These are phyloP conservation scores for Acanthamoeba polyphaga DNA, from an alignment of 208 protist genomes.

Conservation along the genomic window DNA sequence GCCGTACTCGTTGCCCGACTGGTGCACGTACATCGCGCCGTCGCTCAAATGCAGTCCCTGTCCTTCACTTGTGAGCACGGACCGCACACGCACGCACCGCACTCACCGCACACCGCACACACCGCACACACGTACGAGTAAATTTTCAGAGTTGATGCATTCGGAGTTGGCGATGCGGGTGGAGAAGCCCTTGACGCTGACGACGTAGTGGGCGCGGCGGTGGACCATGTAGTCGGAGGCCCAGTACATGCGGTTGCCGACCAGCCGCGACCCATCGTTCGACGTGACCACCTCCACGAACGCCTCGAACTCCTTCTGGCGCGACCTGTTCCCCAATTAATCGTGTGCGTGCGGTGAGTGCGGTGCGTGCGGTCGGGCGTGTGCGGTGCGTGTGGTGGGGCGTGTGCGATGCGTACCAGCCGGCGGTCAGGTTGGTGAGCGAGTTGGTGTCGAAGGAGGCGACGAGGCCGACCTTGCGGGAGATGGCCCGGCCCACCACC, in stretches of 20 bases:
- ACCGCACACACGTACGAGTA: not conserved
- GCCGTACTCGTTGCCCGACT: slow-evolving; percentile 40
- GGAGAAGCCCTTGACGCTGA: slow-evolving; percentile 47
- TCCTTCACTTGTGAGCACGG: not conserved
- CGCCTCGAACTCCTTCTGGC: not conserved
- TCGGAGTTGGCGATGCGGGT: slow-evolving; percentile 20
- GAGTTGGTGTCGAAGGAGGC: not conserved
- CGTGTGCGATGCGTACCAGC: not conserved
- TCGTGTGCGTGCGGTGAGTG: not conserved
- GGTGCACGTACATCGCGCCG: slow-evolving; percentile 53
- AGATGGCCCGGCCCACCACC: not conserved
- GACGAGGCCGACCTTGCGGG: not conserved
- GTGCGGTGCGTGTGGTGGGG: not conserved
- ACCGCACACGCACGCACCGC: not conserved
- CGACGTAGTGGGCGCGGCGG: slow-evolving; percentile 5
- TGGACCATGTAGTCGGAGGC: slow-evolving; percentile 27
- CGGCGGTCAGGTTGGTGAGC: not conserved
- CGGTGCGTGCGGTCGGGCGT: not conserved
- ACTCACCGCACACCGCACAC: not conserved
- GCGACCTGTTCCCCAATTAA: not conserved
- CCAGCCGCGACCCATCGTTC: not conserved
- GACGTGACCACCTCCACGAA: not conserved
- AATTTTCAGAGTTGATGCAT: slow-evolving; percentile 17
- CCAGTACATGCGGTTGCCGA: slow-evolving; percentile 52
- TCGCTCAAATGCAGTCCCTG: slow-evolving; percentile 54